Evolutionary conservation across 129 eudicot species (phyloP).

Genomic region (Artemisia annua): DNA sequence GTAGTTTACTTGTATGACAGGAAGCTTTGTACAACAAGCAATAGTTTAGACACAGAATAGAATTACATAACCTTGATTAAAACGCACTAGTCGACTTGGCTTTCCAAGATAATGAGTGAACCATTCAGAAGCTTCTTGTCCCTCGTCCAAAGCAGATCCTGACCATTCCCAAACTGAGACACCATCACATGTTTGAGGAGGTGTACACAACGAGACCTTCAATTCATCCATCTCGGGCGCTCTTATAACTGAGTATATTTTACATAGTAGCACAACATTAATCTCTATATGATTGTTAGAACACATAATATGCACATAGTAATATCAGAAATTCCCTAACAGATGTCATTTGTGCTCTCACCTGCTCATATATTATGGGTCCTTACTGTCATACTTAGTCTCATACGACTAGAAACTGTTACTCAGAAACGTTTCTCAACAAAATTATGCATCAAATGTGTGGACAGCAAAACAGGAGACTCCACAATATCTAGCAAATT

Average conservation of each 20-base stretch:
- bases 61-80: conserved; percentile 54
- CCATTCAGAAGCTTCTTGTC: conserved; percentile 71
- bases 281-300: background rate
- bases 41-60: too few relatives aligned
- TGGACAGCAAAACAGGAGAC: too few relatives aligned
- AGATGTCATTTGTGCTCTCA: too few relatives aligned
- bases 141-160: conserved; percentile 85
- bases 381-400: too few relatives aligned
- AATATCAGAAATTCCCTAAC: too few relatives aligned
- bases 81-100: conserved; percentile 75
- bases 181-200: conserved; percentile 46
- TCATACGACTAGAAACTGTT: too few relatives aligned
- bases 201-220: conserved; percentile 57
- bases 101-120: conserved; percentile 66
- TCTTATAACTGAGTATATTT: conserved; percentile 45
- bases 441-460: too few relatives aligned
- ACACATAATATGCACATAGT: background rate
- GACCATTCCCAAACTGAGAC: conserved; percentile 86
- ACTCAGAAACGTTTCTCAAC: too few relatives aligned
- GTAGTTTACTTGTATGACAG: background rate
- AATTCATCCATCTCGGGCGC: conserved; percentile 77
- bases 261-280: background rate
- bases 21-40: too few relatives aligned
- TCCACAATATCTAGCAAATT: too few relatives aligned
- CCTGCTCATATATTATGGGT: too few relatives aligned